Evolutionary conservation across 177 flowering plant species (phyloP), one percentile per base, ranked within the genome.

Genomic region (Vitis hybrid): DNA sequence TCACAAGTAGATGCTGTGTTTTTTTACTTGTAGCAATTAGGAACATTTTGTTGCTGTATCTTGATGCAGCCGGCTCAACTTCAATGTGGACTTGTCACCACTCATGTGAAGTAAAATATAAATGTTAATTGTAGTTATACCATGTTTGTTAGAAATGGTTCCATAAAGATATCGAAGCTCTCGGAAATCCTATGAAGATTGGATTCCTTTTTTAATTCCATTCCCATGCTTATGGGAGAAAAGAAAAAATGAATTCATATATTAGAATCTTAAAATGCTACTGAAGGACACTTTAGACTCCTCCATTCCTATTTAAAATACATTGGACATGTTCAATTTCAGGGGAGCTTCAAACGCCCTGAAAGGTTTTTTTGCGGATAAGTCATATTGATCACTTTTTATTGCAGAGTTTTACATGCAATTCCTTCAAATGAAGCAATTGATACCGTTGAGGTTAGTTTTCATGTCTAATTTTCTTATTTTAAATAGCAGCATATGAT

Each of bases 401-500:
- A 19, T 70, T 78, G 75, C 88, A 96, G 98, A 76, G 98, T 96
- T 65, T 78, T 94, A 62, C 91, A 87, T 80, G 86, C 99, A 51
- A 94, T 96, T 75, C 99, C 99, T 77, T 77, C 99, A 66, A 85
- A 89, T 80, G 97, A 93, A 84, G 98, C 97, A 49, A 89, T 96
- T 70, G 95, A 96, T 71, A 94, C 97, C 58, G 99, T 96, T 67
- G 99, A 96, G 97, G 99, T 93, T 52, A 79, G 97, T 80, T 59
- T 65, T 8, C 51, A 19, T 51, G 29, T 3, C 29, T 26, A 26
- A n/a, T 51, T 65, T 11, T 56, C n/a, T 60, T 51, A 39, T 50
- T 9, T 56, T 62, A 49, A 15, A 15, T 61, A 2, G 16, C 5
- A 5, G 33, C 15, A 16, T 63, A 26, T 64, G 16, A 10, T 48